A percentile compares a stretch with the other conserved stretches of the same genome.
Conservation (phyloP, 2,329 filamentous ascomycete genomes). For the Microdochium bolleyi region DNA sequence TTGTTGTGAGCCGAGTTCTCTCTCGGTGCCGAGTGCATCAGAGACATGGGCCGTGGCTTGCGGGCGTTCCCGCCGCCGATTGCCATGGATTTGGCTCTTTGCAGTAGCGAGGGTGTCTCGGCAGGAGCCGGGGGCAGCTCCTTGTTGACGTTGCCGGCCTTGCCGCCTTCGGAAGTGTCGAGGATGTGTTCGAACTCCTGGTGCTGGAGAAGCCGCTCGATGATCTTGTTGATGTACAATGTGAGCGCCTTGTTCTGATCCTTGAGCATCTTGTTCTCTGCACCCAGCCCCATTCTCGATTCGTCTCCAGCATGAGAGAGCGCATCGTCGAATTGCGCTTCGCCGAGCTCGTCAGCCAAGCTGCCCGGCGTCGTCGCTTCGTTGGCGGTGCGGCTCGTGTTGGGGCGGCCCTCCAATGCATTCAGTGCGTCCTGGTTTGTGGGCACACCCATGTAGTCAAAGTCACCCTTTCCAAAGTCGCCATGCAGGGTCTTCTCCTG, state of each 20-base stretch:
- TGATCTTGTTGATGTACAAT: slow-evolving; percentile 98
- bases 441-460: slow-evolving; percentile 56
- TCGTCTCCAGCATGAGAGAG: slow-evolving; percentile 25
- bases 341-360: slow-evolving; percentile 78
- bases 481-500: slow-evolving; percentile 94
- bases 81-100: slow-evolving; percentile 55
- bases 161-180: slow-evolving; percentile 63
- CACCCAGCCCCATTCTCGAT: slow-evolving; percentile 61
- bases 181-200: slow-evolving; percentile 93
- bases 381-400: slow-evolving; percentile 14
- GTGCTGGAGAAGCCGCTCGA: slow-evolving; percentile 87
- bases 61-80: slow-evolving; percentile 24
- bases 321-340: slow-evolving; percentile 53
- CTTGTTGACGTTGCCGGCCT: slow-evolving; percentile 59
- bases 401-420: slow-evolving; percentile 49
- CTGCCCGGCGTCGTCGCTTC: slow-evolving; percentile 36
- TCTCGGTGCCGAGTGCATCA: slow-evolving; percentile 34
- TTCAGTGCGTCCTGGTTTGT: slow-evolving; percentile 58
- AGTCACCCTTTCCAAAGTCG: slow-evolving; percentile 77
- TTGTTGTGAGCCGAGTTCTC: slow-evolving; percentile 44
- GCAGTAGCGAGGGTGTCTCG: slow-evolving; percentile 46
- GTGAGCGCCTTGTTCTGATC: slow-evolving; percentile 97
- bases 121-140: slow-evolving; percentile 71
- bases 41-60: slow-evolving; percentile 48
- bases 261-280: slow-evolving; percentile 70